phyloP scores from a whole-genome alignment of 2,329 filamentous ascomycete genomes.

The Akanthomyces dipterigenus region DNA sequence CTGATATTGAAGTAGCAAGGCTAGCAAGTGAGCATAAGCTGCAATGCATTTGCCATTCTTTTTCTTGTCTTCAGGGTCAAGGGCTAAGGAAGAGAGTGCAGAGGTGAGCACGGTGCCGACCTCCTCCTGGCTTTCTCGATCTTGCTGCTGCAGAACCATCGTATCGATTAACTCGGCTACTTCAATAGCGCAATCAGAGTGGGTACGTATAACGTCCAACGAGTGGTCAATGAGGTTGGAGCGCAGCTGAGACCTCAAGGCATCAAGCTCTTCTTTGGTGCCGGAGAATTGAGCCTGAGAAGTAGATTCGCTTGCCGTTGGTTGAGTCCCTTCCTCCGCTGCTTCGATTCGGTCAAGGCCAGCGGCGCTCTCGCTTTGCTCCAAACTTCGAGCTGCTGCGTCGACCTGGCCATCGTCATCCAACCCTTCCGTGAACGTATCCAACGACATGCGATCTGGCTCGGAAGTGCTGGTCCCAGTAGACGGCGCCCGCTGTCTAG shows the following conservation, averaged over 20 bases:
- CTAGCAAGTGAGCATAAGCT: slow-evolving; percentile 86
- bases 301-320: not conserved
- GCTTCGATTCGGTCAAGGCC: not conserved
- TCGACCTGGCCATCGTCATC: slow-evolving; percentile 21
- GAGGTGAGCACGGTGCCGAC: slow-evolving; percentile 78
- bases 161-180: slow-evolving; percentile 78
- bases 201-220: slow-evolving; percentile 80
- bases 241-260: slow-evolving; percentile 64
- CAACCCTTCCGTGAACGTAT: slow-evolving; percentile 24
- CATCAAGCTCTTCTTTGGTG: slow-evolving; percentile 71
- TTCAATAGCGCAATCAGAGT: slow-evolving; percentile 85
- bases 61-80: slow-evolving; percentile 59
- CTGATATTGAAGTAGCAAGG: slow-evolving; percentile 76
- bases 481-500: slow-evolving; percentile 18
- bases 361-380: not conserved
- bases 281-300: slow-evolving; percentile 14
- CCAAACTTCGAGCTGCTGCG: slow-evolving; percentile 10
- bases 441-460: slow-evolving; percentile 32
- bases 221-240: slow-evolving; percentile 80
- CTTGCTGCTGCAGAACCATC: slow-evolving; percentile 54
- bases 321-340: not conserved
- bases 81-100: slow-evolving; percentile 66
- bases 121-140: slow-evolving; percentile 55
- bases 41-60: slow-evolving; percentile 59
- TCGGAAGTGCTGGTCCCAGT: slow-evolving; percentile 22